Conservation (phyloP, 1,139 yeast genomes). For the Geotrichum klebahnii region DNA sequence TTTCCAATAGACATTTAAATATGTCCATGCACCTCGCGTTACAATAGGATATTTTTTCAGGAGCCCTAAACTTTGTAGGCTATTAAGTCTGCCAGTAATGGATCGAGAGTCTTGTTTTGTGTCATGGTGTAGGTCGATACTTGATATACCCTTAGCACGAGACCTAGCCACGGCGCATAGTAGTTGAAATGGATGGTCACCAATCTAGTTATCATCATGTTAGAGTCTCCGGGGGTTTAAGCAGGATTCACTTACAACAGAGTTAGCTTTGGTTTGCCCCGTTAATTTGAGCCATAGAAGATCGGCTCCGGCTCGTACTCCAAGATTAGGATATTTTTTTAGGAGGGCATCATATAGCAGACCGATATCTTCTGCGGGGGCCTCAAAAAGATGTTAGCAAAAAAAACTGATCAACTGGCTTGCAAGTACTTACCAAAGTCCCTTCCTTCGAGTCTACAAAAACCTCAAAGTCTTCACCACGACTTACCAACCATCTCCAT, state of each 20-base stretch:
- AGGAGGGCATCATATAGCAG: slow-evolving; percentile 24
- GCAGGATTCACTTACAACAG: slow-evolving; percentile 11
- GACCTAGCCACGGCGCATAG: slow-evolving; percentile 39
- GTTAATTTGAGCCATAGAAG: slow-evolving; percentile 40
- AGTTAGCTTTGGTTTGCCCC: slow-evolving; percentile 32
- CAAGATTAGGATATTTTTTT: slow-evolving; percentile 26
- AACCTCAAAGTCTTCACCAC: slow-evolving; percentile 29
- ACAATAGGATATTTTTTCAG: slow-evolving; percentile 38
- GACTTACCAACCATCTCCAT: slow-evolving; percentile 36
- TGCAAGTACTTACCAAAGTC: slow-evolving; percentile 13
- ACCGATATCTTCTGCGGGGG: slow-evolving; percentile 19
- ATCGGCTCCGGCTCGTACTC: slow-evolving; percentile 37
- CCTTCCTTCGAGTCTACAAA: slow-evolving; percentile 22
- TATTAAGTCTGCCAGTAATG: slow-evolving; percentile 37
- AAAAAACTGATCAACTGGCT: not conserved
- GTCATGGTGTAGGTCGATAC: slow-evolving; percentile 36
- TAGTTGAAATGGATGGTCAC: slow-evolving; percentile 38
- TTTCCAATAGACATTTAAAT: slow-evolving; percentile 35
- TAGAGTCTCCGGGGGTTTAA: not conserved
- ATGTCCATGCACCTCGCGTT: slow-evolving; percentile 35
- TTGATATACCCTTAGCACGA: slow-evolving; percentile 38
- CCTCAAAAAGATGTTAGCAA: slow-evolving; percentile 8
- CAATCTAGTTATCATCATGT: slow-evolving; percentile 30
- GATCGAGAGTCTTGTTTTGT: slow-evolving; percentile 45
- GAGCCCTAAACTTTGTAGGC: slow-evolving; percentile 37